A percentile compares a stretch with the other conserved stretches of the same genome.
Evolutionary conservation across 768 basidiomycete genomes (phyloP).

Genomic region (Tylopilus subfusipes): DNA sequence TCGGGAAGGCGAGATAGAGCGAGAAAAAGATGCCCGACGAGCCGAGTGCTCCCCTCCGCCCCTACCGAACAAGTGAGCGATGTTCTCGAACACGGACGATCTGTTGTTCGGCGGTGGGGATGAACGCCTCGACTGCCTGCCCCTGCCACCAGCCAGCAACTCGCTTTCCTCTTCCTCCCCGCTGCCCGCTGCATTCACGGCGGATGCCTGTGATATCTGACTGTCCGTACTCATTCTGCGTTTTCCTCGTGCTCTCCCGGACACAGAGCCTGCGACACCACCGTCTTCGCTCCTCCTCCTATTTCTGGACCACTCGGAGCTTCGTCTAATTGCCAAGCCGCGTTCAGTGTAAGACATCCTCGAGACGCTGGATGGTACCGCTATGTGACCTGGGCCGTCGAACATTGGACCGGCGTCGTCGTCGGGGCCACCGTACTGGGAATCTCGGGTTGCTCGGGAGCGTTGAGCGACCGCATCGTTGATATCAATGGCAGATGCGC

Average conservation of each 20-base stretch:
- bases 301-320: conserved; percentile 48
- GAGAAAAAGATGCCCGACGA: conserved; percentile 56
- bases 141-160: conserved; percentile 25
- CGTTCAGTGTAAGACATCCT: conserved; percentile 66
- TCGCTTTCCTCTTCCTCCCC: conserved; percentile 38
- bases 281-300: conserved; percentile 52
- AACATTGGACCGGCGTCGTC: conserved; percentile 68
- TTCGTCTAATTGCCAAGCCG: conserved; percentile 42
- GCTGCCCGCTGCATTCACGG: conserved; percentile 37
- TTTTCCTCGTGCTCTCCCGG: conserved; percentile 28
- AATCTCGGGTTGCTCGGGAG: conserved; percentile 59
- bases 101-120: conserved; percentile 38
- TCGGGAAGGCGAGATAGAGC: conserved; percentile 47
- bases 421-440: conserved; percentile 50
- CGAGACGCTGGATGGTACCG: conserved; percentile 75
- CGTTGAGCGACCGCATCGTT: conserved; percentile 51
- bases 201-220: conserved; percentile 36
- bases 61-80: conserved; percentile 65
- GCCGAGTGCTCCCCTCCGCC: conserved; percentile 39
- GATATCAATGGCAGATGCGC: conserved; percentile 76
- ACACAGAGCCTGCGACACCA: conserved; percentile 20
- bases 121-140: conserved; percentile 32
- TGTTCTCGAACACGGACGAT: conserved; percentile 54
- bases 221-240: conserved; percentile 47
- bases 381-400: conserved; percentile 62